These are phyloP conservation scores for Rugosomyces carneus DNA, from an alignment of 1,284 basidiomycete genomes.

Conservation along the genomic window DNA sequence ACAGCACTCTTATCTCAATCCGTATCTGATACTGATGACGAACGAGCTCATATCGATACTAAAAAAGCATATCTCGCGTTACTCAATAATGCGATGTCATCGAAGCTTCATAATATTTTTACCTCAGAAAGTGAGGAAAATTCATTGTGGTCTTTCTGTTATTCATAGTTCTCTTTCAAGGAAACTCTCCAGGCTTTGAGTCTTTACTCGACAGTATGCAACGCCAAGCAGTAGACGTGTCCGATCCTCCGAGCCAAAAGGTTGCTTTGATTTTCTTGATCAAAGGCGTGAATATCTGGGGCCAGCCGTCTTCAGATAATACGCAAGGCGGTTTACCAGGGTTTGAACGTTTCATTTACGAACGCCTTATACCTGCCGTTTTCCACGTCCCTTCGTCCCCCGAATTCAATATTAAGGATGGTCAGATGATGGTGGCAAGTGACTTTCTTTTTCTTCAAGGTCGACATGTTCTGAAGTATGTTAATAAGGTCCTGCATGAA, in stretches of 20 bases:
- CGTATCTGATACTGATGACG: conserved; percentile 88
- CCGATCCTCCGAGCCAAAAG: conserved; percentile 74
- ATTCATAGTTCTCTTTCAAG: conserved; percentile 29
- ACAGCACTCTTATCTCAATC: conserved; percentile 79
- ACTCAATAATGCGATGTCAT: conserved; percentile 77
- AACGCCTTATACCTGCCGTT: conserved; percentile 76
- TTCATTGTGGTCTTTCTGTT: not conserved
- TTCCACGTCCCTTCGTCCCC: conserved; percentile 80
- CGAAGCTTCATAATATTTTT: conserved; percentile 81
- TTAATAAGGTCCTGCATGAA: conserved; percentile 77
- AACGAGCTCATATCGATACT: conserved; percentile 77
- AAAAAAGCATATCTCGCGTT: conserved; percentile 88
- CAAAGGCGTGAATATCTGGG: conserved; percentile 79
- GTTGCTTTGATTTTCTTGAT: conserved; percentile 80
- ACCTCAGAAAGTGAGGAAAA: conserved; percentile 73
- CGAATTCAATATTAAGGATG: conserved; percentile 85
- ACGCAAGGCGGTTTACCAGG: conserved; percentile 69
- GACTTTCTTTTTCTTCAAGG: not conserved
- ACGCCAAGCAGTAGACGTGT: conserved; percentile 67
- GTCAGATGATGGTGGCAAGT: conserved; percentile 76
- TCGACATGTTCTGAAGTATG: not conserved
- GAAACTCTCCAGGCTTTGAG: conserved; percentile 79
- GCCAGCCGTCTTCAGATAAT: conserved; percentile 38
- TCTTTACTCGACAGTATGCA: conserved; percentile 70
- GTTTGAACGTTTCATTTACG: conserved; percentile 92